phyloP scores from a whole-genome alignment of 257 asterid genomes.

The Capsicum pubescens region DNA sequence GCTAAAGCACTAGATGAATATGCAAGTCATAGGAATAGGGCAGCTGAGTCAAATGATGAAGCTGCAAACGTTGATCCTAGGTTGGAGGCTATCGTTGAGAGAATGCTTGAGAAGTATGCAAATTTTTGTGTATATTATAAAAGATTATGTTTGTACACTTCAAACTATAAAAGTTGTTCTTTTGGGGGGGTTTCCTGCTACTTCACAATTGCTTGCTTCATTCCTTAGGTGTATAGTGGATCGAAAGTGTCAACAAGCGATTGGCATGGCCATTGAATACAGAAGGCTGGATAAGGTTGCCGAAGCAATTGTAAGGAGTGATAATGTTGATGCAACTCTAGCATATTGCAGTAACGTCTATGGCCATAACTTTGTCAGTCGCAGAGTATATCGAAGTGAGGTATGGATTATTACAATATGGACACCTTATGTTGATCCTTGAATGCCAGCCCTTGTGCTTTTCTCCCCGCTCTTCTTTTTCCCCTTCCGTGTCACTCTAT shows the following conservation, averaged over 20 bases:
- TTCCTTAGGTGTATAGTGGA: slow-evolving; percentile 74
- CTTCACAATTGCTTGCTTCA: slow-evolving; percentile 22
- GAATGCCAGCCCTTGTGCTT: slow-evolving; percentile 5
- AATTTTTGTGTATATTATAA: slow-evolving; percentile 27
- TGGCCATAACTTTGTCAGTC: slow-evolving; percentile 74
- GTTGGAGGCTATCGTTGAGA: slow-evolving; percentile 90
- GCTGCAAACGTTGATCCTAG: slow-evolving; percentile 72
- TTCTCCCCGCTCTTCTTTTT: not conserved
- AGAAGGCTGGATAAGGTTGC: slow-evolving; percentile 88
- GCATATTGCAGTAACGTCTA: slow-evolving; percentile 79
- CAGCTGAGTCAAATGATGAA: slow-evolving; percentile 72
- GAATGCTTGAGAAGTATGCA: slow-evolving; percentile 91
- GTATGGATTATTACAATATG: slow-evolving; percentile 42
- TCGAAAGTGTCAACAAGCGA: slow-evolving; percentile 87
- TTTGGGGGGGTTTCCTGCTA: slow-evolving; percentile 16
- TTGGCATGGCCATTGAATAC: slow-evolving; percentile 91
- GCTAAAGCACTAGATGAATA: slow-evolving; percentile 95
- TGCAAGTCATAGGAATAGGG: slow-evolving; percentile 77
- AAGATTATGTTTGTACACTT: not conserved
- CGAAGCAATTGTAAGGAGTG: slow-evolving; percentile 79
- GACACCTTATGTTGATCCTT: slow-evolving; percentile 4
- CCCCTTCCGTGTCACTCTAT: not conserved
- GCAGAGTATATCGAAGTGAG: slow-evolving; percentile 90
- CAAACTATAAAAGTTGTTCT: slow-evolving; percentile 1
- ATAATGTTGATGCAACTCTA: slow-evolving; percentile 72